Evolutionary conservation across 352 stramenopile species (phyloP), one percentile per base, ranked within the genome.

Genomic region (Phytophthora sansomeana): DNA sequence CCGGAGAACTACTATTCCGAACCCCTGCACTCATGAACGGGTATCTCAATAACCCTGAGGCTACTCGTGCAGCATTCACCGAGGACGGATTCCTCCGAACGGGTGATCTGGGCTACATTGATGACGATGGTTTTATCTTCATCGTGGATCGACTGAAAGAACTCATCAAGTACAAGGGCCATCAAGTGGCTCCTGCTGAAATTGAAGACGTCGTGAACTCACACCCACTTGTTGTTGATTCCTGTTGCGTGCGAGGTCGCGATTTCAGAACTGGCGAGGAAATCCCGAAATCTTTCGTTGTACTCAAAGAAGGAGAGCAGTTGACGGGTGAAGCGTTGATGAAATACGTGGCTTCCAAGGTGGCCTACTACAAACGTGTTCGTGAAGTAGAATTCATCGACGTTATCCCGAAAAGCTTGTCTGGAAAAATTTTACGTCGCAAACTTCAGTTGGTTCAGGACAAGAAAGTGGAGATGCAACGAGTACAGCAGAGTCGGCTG

Each of bases 101-200:
- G 9, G 95, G 95, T 5, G 95, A 98, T 71, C 69, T 98, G 21
- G 92, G 83, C 6, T 90, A 92, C 48, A 93, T 98, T 36, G 94
- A 98, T 65, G 85, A 97, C 16, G 91, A 98, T 38, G 93, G 92
- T 7, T 98, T 82, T 65, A 88, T 98, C 17, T 97, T 88, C 58
- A 95, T 98, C 28, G 89, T 92, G 0, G 96, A 98, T 69, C 76
- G 96, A 14, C 66, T 88, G 13, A 98, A 98, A 78, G 94, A 98
- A 68, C 68, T 98, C 2, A 98, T 98, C 74, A 98, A 98, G 80
- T 93, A 97, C 62, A 97, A 97, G 58, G 94, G 92, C 11, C 95
- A 96, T 56, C 94, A 97, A 58, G 79, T 98, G 11, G 89, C 95
- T 10, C 96, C 94, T 13, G 95, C 95, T 0, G 93, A 98, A 68